Evolutionary conservation across 1,284 basidiomycete genomes (phyloP), one percentile per base, ranked within the genome.

Genomic region (Coriolopsis trogii): DNA sequence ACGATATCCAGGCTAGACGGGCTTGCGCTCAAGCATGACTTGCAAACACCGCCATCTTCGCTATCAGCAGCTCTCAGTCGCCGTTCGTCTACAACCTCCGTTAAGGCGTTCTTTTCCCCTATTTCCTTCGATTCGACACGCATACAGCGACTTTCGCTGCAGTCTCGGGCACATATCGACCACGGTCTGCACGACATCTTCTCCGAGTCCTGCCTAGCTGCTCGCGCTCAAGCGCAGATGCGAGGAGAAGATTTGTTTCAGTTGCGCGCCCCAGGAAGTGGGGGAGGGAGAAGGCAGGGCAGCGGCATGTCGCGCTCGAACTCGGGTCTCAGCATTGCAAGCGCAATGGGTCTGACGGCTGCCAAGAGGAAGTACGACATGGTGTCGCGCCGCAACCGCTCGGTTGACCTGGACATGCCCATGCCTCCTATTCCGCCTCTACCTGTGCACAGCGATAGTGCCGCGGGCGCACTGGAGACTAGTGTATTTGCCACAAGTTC

Each of bases 161-260:
- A 81, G 28, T 83, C 86, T 26, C 84, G 92, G 18, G 76, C 82
- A 24, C 78, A 81, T 42, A 81, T 89, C 29, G 88, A 91, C 58
- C 78, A 81, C 39, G 82, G 79, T 12, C 70, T 91, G 16, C 75
- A 78, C 44, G 89, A 91, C 57, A 81, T 91, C 41, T 79, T 84
- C 56, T 89, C 88, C 10, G 78, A 83, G 52, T 72, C 75, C 16
- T 84, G 85, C 54, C 64, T 84, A 33, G 76, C 75, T 8, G 84
- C 83, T n/a, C 38, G 85, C 78, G 37, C 77, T 29, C 77, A 84
- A 46, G 84, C 85, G 5, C 78, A 75, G 51, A 74, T 77, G 46
- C 80, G 76, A 52, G 84, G 83, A 47, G 81, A 84, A 60, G 80
- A 81, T 51, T 72, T 89, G 34, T 87, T 87, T 62, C 81, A 79